Percentiles rank a stretch among this genome's conserved stretches.
Evolutionary conservation across 2,329 filamentous ascomycete species (phyloP).

Genomic region (Beauveria australis): DNA sequence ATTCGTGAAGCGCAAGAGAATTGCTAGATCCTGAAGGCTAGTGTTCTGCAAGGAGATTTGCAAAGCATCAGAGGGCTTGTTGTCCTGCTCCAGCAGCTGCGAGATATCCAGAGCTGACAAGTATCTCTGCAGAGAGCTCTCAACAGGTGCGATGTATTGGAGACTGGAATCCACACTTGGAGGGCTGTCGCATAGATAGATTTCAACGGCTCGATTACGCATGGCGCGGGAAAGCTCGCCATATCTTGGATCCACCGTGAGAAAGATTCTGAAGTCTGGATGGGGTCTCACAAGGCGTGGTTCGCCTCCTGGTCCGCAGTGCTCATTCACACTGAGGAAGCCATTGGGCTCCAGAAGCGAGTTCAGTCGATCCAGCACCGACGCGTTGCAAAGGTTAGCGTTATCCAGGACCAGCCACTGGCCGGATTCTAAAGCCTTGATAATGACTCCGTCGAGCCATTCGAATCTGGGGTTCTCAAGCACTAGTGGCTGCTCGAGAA

Average conservation of each 20-base stretch:
- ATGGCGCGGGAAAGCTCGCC: conserved; percentile 94
- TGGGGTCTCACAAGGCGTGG: conserved; percentile 76
- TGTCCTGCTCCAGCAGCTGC: conserved; percentile 18
- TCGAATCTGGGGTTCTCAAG: conserved; percentile 78
- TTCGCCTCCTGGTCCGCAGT: conserved; percentile 73
- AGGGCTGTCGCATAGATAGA: conserved; percentile 56
- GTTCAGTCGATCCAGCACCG: conserved; percentile 88
- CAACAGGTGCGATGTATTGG: conserved; percentile 37
- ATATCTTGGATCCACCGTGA: conserved; percentile 86
- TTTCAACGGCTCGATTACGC: conserved; percentile 89
- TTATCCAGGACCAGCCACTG: conserved; percentile 95
- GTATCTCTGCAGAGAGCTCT: conserved; percentile 42
- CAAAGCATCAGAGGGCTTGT: conserved; percentile 19
- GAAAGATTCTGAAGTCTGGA: conserved; percentile 79
- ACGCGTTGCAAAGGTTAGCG: conserved; percentile 91
- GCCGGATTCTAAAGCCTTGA: conserved; percentile 77
- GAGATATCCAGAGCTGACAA: conserved; percentile 28
- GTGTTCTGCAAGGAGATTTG: conserved; percentile 38
- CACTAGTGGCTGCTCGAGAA: conserved; percentile 44
- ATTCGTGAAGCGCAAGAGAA: conserved; percentile 28
- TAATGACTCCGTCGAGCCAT: conserved; percentile 89
- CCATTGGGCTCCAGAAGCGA: conserved; percentile 89
- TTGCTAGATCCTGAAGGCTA: conserved; percentile 35
- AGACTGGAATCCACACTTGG: conserved; percentile 25
- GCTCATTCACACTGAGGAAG: conserved; percentile 84